Conservation (phyloP, 139 green algal genomes). For the Eudorina sp. region DNA sequence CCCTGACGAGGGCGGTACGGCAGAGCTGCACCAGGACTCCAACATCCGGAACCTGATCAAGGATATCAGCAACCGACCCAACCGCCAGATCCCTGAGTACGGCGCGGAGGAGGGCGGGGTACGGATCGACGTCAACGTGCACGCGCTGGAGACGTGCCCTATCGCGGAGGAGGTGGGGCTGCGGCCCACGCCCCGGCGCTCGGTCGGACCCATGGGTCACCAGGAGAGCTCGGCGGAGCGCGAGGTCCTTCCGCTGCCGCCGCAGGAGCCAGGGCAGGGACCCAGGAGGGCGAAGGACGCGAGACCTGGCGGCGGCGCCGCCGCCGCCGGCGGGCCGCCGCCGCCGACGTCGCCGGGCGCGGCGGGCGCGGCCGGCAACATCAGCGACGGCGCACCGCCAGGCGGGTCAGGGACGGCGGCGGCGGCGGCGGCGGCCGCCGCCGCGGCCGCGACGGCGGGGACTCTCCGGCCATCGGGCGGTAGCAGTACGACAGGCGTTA, state of each 20-base stretch:
- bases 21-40: constrained; percentile 11
- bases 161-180: constrained; percentile 11
- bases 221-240: no score
- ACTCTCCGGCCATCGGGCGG: not conserved
- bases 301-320: no score
- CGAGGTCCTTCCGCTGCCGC: no score
- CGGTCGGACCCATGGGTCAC: not conserved
- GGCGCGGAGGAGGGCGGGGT: not conserved
- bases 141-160: not conserved
- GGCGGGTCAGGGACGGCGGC: not conserved
- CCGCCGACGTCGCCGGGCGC: not conserved
- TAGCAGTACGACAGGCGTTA: not conserved
- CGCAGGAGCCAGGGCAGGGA: not conserved
- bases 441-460: no score
- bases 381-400: not conserved
- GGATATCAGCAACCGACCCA: constrained; percentile 46
- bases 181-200: not conserved
- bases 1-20: not conserved
- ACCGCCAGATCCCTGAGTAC: constrained; percentile 4
- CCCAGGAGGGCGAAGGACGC: not conserved
- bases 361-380: not conserved
- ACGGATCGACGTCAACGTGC: not conserved
- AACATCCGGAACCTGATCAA: constrained; percentile 32
- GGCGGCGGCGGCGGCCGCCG: not conserved
- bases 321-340: not conserved